Percentiles rank a stretch among this genome's conserved stretches.
Conservation (phyloP, 2,329 filamentous ascomycete genomes). For the Penicillium sp. region DNA sequence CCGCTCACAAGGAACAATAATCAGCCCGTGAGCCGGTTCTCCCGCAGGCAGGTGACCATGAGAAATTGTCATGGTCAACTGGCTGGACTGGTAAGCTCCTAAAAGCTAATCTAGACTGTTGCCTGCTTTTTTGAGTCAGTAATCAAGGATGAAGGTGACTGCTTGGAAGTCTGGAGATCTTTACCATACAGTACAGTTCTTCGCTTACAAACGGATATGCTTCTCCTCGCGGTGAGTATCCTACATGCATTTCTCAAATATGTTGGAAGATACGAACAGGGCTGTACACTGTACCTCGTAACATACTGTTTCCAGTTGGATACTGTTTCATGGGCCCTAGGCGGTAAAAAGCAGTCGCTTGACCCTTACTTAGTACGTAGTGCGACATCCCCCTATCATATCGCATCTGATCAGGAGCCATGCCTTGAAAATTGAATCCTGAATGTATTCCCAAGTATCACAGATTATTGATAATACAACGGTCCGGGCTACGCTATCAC, state of each 20-base stretch:
- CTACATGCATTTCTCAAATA: background rate
- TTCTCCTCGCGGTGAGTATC: background rate
- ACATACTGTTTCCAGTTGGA: background rate
- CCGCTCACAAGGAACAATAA: background rate
- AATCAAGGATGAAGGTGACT: background rate
- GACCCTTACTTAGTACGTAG: background rate
- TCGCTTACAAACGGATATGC: background rate
- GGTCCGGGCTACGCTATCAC: slow-evolving; percentile 29
- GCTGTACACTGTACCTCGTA: background rate
- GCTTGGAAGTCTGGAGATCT: background rate
- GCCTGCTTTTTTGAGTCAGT: background rate
- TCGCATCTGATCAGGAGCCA: slow-evolving; percentile 3
- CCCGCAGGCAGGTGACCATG: background rate
- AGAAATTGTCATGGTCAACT: background rate
- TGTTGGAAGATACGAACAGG: background rate
- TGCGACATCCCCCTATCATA: background rate
- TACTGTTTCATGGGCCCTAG: background rate
- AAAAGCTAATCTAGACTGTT: background rate
- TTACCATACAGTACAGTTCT: background rate
- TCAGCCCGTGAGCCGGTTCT: background rate
- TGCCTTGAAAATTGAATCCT: slow-evolving; percentile 11
- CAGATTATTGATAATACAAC: slow-evolving; percentile 38
- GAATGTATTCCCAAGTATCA: slow-evolving; percentile 21
- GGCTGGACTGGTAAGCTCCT: background rate
- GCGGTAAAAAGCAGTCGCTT: background rate